Percentiles rank a stretch among this genome's conserved stretches.
Conservation (phyloP, 495 filamentous ascomycete species). For the Penicillium ucsense region DNA sequence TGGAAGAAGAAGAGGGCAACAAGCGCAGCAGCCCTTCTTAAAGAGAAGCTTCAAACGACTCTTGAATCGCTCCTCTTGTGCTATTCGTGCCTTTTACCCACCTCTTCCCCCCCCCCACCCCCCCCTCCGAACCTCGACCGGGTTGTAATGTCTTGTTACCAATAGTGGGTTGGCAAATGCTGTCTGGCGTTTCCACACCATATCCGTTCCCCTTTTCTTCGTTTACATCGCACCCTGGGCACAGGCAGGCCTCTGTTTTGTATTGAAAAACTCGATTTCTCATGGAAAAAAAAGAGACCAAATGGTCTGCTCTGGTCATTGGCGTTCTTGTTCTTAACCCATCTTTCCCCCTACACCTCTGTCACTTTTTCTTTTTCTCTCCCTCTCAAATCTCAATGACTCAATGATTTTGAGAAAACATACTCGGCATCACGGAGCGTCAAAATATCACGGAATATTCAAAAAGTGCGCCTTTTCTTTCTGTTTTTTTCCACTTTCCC, state of each 20-base stretch:
- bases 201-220: too few species aligned
- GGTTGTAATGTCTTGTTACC: too few species aligned
- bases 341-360: too few species aligned
- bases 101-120: too few species aligned
- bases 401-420: not conserved
- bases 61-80: slow-evolving; percentile 4
- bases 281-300: slow-evolving; percentile 11
- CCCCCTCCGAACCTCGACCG: too few species aligned
- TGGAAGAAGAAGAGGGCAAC: slow-evolving; percentile 60
- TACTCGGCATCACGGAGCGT: slow-evolving; percentile 13
- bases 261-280: not conserved
- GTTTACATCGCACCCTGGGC: too few species aligned
- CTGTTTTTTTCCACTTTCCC: not conserved
- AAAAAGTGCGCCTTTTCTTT: slow-evolving; percentile 1
- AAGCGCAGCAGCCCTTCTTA: slow-evolving; percentile 34
- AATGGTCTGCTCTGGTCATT: not conserved
- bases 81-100: not conserved
- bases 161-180: too few species aligned
- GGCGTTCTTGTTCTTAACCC: slow-evolving; percentile 7
- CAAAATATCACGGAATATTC: slow-evolving; percentile 1
- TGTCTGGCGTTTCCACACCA: too few species aligned
- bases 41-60: slow-evolving; percentile 14
- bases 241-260: too few species aligned
- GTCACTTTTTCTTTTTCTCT: not conserved
- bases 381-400: not conserved